phyloP scores from a whole-genome alignment of 1,284 basidiomycete genomes.

The Sporisorium iseilematis-ciliati region DNA sequence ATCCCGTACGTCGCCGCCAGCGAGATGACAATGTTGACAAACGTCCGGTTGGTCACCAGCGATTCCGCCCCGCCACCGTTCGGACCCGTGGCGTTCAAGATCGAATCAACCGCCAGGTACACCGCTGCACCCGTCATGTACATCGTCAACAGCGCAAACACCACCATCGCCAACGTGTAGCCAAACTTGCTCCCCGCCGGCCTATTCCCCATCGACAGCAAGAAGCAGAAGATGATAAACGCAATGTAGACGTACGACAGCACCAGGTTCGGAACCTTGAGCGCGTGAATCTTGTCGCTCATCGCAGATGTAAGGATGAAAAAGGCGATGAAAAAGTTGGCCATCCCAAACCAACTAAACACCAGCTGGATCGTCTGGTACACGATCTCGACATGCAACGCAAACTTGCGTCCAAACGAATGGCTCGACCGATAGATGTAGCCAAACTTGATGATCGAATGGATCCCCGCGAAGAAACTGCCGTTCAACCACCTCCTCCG shows the following conservation, averaged over 20 bases:
- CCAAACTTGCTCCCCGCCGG: conserved; percentile 64
- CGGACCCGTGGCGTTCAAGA: conserved; percentile 43
- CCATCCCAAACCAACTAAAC: conserved; percentile 67
- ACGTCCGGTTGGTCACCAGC: conserved; percentile 55
- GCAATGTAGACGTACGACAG: conserved; percentile 68
- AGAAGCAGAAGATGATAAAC: conserved; percentile 67
- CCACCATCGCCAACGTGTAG: conserved; percentile 65
- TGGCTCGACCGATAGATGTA: conserved; percentile 69
- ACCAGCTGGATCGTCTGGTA: conserved; percentile 66
- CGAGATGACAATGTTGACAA: conserved; percentile 68
- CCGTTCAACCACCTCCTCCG: conserved; percentile 68
- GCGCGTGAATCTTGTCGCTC: conserved; percentile 50
- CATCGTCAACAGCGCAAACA: conserved; percentile 64
- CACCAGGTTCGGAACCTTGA: conserved; percentile 62
- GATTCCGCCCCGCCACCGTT: conserved; percentile 35
- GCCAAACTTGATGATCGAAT: conserved; percentile 68
- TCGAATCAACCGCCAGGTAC: conserved; percentile 59
- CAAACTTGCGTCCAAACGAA: conserved; percentile 60
- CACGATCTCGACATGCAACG: conserved; percentile 67
- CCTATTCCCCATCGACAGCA: conserved; percentile 68
- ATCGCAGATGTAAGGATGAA: conserved; percentile 63
- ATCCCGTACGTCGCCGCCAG: conserved; percentile 66
- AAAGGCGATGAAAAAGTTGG: conserved; percentile 64
- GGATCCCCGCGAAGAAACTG: conserved; percentile 67
- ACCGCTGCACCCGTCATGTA: conserved; percentile 67